Percentiles rank a stretch among this genome's conserved stretches.
Conservation (phyloP, 352 stramenopile species). For the Phytophthora europaea region DNA sequence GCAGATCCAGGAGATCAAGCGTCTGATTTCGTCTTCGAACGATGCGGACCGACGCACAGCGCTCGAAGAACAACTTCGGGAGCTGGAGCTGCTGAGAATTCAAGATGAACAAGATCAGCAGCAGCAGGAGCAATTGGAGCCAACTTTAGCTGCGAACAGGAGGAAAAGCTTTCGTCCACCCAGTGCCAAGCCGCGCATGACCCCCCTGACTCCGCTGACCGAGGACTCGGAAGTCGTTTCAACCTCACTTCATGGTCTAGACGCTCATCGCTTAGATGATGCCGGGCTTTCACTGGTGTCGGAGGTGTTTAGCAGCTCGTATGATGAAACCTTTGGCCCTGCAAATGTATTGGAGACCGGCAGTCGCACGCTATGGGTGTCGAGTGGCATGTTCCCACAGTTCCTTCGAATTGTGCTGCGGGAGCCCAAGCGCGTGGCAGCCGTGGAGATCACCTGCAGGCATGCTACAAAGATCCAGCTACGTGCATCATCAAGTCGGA, state of each 20-base stretch:
- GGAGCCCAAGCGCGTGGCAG: conserved; percentile 61
- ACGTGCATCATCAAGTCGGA: conserved; percentile 49
- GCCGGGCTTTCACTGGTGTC: conserved; percentile 49
- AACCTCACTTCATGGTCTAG: conserved; percentile 54
- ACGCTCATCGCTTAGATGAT: conserved; percentile 53
- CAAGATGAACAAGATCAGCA: conserved; percentile 49
- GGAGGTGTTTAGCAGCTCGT: conserved; percentile 78
- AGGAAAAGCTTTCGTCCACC: conserved; percentile 79
- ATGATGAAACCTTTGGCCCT: conserved; percentile 58
- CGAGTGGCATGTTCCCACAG: conserved; percentile 77
- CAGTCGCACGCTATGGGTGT: conserved; percentile 74
- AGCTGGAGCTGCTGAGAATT: conserved; percentile 70
- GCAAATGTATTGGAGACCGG: conserved; percentile 66
- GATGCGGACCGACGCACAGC: conserved; percentile 62
- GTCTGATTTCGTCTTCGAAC: conserved; percentile 77
- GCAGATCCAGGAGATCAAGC: conserved; percentile 84
- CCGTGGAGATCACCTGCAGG: conserved; percentile 78
- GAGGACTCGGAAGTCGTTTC: conserved; percentile 74
- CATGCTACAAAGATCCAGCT: conserved; percentile 73
- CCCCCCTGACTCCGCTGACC: conserved; percentile 58
- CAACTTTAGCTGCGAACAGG: conserved; percentile 13
- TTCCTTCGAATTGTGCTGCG: conserved; percentile 72
- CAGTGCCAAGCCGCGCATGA: conserved; percentile 71
- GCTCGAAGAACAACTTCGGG: conserved; percentile 76
- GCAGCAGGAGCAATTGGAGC: conserved; percentile 16